Percentiles rank a stretch among this genome's conserved stretches.
phyloP scores from a whole-genome alignment of 176 grass and related monocot genomes.

The Oryza glumipatula region DNA sequence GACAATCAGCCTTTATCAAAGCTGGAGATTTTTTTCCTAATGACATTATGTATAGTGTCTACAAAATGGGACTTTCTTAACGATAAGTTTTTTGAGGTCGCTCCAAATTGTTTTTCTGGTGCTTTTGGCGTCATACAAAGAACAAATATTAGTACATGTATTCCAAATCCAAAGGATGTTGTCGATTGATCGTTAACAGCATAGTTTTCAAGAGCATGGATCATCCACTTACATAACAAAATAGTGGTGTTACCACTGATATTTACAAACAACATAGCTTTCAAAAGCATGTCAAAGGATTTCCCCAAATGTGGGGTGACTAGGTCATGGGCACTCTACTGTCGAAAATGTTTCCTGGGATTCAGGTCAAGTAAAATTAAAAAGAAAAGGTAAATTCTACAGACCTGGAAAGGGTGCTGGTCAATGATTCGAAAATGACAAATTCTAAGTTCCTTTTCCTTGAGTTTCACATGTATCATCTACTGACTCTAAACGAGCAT shows the following conservation, averaged over 20 bases:
- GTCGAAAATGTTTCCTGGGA: not conserved
- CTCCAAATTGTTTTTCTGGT: not conserved
- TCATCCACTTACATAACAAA: conserved; percentile 4
- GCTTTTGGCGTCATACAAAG: not conserved
- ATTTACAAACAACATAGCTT: conserved; percentile 2
- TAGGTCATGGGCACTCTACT: not conserved
- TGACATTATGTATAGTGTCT: too few species aligned
- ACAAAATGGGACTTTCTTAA: not conserved
- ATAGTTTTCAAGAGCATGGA: not conserved
- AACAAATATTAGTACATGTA: not conserved
- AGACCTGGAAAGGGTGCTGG: not conserved
- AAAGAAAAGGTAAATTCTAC: not conserved
- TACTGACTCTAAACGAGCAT: conserved; percentile 30
- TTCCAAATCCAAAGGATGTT: not conserved
- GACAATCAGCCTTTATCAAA: too few species aligned
- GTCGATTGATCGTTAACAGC: not conserved
- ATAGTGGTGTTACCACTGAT: not conserved
- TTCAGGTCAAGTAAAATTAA: not conserved
- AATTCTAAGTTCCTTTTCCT: not conserved
- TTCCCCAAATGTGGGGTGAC: not conserved
- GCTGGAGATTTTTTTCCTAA: too few species aligned
- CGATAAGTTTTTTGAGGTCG: not conserved
- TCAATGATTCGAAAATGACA: not conserved
- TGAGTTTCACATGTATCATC: conserved; percentile 27
- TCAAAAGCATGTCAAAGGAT: conserved; percentile 3